Evolutionary conservation across 495 filamentous ascomycete genomes (phyloP).

Genomic region (Trichoderma erinaceum): DNA sequence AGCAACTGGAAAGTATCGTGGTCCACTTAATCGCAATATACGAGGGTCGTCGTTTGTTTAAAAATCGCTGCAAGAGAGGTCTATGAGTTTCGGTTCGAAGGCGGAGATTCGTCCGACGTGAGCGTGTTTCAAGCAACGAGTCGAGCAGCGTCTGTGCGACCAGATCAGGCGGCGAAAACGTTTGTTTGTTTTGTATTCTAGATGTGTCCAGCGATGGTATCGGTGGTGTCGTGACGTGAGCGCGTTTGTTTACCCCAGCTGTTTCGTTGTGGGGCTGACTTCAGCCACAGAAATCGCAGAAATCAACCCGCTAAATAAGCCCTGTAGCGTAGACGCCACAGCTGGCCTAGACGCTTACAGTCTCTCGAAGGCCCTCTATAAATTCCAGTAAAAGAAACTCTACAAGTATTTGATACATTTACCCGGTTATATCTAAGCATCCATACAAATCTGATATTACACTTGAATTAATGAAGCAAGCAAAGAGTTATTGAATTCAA

Average conservation of each 20-base stretch:
- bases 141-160: neutral
- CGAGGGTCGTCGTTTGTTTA: neutral
- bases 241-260: slow-evolving; percentile 6
- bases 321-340: neutral
- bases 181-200: neutral
- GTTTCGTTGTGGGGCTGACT: neutral
- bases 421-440: too few relatives aligned
- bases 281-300: neutral
- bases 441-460: too few relatives aligned
- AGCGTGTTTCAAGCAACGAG: neutral
- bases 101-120: neutral
- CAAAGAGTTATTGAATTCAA: neutral
- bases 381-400: too few relatives aligned
- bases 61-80: neutral
- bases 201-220: neutral
- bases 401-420: too few relatives aligned
- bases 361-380: too few relatives aligned
- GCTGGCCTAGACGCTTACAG: too few relatives aligned
- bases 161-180: neutral
- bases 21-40: neutral
- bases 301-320: neutral
- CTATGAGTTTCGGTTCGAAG: neutral
- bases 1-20: neutral
- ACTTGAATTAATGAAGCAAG: too few relatives aligned
- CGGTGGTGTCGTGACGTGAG: neutral